Base-by-base conservation (phyloP, 352 stramenopile species). In the Globisporangium abappressorium region DNA sequence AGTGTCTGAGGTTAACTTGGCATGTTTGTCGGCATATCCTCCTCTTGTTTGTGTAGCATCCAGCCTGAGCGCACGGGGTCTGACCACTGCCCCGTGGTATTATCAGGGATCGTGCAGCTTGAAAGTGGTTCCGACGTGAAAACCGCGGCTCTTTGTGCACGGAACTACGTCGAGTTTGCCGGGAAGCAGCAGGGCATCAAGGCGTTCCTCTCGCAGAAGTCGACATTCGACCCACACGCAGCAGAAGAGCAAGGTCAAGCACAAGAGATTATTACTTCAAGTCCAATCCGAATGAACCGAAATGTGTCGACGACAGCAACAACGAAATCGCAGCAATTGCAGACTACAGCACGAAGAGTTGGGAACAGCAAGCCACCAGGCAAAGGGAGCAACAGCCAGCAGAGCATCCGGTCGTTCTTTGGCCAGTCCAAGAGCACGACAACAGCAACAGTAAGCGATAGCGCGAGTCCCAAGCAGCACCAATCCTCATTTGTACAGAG, bases 11-110 rank as follows among this genome's bases (percentile, higher is more conserved):
- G 54, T n/a, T 53, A 7, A 62, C 36, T 8, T 30, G 43, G 24
- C n/a, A 62, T 41, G 65, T 51, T 12, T 51, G 43, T 51, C 11
- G 43, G 18, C 3, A 49, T 9, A 22, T 24, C 7, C 18, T 51
- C 2, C 2, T 49, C 15, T 47, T 47, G 4, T 14, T 41, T 12
- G 47, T 33, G 14, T 57, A 87, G 80, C 56, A 78, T 90, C 49
- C 74, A 93, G 46, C 67, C 79, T 47, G 74, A 84, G 20, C 83
- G 80, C 24, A 47, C 84, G 20, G 87, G 87, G 36, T 95, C 87
- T 0, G 87, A 95, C 66, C 87, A 95, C 57, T 95, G 87, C 53
- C 85, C 87, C n/a, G 87, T 94, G 14, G 54, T 81, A 9, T 75
- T 88, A 60, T 75, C 71, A 30, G 75, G 72, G 24, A 65, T 73